Evolutionary conservation across 192 early-diverging fungal species (phyloP).

Genomic region (Phlyctochytrium planicorne): DNA sequence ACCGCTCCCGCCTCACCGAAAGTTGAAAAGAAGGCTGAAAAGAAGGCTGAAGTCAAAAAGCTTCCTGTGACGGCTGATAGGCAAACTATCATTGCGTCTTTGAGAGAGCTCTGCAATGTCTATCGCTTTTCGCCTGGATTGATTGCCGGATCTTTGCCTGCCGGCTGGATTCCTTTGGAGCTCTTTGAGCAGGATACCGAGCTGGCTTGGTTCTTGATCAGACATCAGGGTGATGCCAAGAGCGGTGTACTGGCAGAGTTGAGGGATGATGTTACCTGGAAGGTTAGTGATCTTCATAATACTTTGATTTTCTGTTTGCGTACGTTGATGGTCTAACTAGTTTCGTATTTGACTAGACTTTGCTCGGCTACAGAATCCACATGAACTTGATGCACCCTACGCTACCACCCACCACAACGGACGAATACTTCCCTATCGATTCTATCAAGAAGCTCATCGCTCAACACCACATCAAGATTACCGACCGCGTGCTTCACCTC

Average conservation of each 20-base stretch:
- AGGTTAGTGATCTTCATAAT: conserved; percentile 8
- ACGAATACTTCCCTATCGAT: conserved; percentile 11
- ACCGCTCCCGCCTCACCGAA: neutral
- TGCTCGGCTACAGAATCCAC: conserved; percentile 25
- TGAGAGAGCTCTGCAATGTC: conserved; percentile 25
- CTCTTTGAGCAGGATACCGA: conserved; percentile 29
- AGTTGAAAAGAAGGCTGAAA: neutral
- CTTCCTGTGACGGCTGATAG: neutral
- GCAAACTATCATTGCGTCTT: conserved; percentile 21
- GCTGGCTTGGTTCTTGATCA: conserved; percentile 29
- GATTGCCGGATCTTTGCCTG: conserved; percentile 10
- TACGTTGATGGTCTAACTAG: no score
- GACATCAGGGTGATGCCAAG: conserved; percentile 25
- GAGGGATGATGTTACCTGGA: conserved; percentile 20
- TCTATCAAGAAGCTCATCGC: conserved; percentile 17
- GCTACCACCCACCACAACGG: conserved; percentile 1
- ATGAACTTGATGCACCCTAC: neutral
- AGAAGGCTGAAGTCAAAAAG: neutral
- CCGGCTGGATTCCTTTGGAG: conserved; percentile 23
- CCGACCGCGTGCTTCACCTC: conserved; percentile 12
- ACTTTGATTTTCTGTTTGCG: no score
- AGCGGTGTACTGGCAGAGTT: conserved; percentile 2
- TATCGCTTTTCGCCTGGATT: conserved; percentile 26
- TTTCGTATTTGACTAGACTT: conserved; percentile 7
- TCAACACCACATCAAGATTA: conserved; percentile 15